Base-by-base conservation (phyloP, 345 rosid species). In the Populus alba region DNA sequence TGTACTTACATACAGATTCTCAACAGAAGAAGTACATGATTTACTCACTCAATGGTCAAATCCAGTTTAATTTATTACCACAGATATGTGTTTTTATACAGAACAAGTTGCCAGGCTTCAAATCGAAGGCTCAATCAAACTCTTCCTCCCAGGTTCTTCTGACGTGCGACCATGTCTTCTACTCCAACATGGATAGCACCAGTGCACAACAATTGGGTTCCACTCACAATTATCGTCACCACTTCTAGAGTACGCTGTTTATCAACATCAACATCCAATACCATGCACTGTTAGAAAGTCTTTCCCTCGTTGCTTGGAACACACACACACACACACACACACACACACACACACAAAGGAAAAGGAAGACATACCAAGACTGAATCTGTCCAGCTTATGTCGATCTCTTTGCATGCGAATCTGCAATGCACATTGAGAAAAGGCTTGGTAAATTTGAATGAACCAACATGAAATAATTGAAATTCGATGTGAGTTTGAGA, bases 401-500 rank as follows among this genome's bases (percentile, higher is more conserved):
- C 29, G 68, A 95, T 95, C 87, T 95, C 98, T 70, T 93, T 92
- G 65, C 97, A 90, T 1, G 93, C 98, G 85, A 95, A 85, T 82
- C 98, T 95, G 90, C 75, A 80, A n/a, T 41, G 79, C 22, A 43
- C 37, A 47, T 4, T 22, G 72, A 35, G n/a, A 27, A 31, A 51
- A 43, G 33, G 29, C 6, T 15, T 25, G 6, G 53, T 23, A 38
- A 51, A 57, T 33, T 23, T 9, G 37, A 1, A 8, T 0, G n/a
- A 8, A 5, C 10, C 5, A 22, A 5, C 49, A 41, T 45, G 33
- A 43, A 41, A 41, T 10, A 10, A 41, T 41, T 41, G 15, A 41
- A 10, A 38, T 11, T 7, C 0, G 6, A 57, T 38, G 6, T 49
- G 59, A 51, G 33, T 1, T 57, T 4, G 9, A 0, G 10, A 31